Conservation (phyloP, 192 early-diverging fungal genomes). For the Coemansia sp. region DNA sequence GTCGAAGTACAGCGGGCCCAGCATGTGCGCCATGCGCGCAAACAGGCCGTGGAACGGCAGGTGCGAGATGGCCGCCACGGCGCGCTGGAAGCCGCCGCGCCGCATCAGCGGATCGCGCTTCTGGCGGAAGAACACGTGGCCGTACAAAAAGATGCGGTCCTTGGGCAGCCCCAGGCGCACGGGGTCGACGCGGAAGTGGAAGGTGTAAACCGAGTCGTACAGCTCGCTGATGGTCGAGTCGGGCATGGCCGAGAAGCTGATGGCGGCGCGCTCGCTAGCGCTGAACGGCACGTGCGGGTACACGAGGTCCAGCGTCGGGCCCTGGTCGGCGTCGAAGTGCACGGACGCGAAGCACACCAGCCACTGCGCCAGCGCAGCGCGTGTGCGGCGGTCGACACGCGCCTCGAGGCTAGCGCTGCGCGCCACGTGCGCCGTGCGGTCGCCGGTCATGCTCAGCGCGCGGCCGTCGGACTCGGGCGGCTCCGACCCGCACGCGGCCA, state of each 20-base stretch:
- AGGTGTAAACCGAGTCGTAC: constrained; percentile 71
- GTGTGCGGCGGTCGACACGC: constrained; percentile 32
- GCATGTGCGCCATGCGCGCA: constrained; percentile 60
- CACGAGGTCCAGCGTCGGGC: constrained; percentile 67
- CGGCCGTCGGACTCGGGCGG: constrained; percentile 34
- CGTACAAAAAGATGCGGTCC: constrained; percentile 57
- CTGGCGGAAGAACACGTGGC: constrained; percentile 94
- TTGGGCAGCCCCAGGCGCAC: constrained; percentile 45
- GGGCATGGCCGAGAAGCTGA: constrained; percentile 76
- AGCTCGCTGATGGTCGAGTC: constrained; percentile 75
- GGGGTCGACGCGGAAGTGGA: constrained; percentile 63
- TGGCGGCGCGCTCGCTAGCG: constrained; percentile 67
- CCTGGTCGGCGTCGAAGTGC: constrained; percentile 82
- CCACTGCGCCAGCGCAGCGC: constrained; percentile 50
- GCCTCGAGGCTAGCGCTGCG: constrained; percentile 51
- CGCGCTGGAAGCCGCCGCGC: constrained; percentile 93
- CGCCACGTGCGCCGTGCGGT: constrained; percentile 18
- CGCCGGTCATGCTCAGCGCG: constrained; percentile 41
- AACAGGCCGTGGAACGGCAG: constrained; percentile 90
- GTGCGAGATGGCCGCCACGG: constrained; percentile 82
- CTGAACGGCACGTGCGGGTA: constrained; percentile 71
- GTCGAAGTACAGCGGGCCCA: constrained; percentile 87
- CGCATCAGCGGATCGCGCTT: constrained; percentile 79
- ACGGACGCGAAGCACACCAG: constrained; percentile 71
- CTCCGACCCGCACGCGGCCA: constrained; percentile 1